Evolutionary conservation across 768 basidiomycete species (phyloP).

Genomic region (Russula compacta): DNA sequence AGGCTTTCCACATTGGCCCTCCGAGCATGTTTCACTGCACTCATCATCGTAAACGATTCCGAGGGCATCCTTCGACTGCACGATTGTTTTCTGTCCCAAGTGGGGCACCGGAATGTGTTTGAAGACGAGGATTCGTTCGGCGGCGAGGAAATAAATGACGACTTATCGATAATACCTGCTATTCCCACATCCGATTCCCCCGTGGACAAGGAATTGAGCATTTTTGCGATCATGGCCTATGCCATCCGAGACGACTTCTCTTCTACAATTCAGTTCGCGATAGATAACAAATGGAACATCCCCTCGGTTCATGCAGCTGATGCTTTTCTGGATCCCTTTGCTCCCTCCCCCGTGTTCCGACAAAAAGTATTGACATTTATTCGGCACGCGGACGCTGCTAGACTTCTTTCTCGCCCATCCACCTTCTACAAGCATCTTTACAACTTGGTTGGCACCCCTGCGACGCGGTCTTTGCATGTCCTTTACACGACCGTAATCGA

Average conservation of each 20-base stretch:
- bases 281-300: slow-evolving; percentile 33
- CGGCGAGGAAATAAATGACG: background rate
- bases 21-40: slow-evolving; percentile 38
- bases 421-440: slow-evolving; percentile 43
- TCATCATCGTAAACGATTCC: slow-evolving; percentile 36
- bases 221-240: slow-evolving; percentile 47
- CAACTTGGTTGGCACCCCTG: slow-evolving; percentile 33
- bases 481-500: slow-evolving; percentile 45
- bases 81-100: slow-evolving; percentile 3
- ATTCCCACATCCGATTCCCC: background rate
- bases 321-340: slow-evolving; percentile 33
- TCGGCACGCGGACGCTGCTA: slow-evolving; percentile 41
- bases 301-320: slow-evolving; percentile 26
- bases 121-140: background rate
- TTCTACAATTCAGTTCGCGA: slow-evolving; percentile 40
- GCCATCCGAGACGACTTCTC: slow-evolving; percentile 50
- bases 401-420: slow-evolving; percentile 40
- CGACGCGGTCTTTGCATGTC: slow-evolving; percentile 30
- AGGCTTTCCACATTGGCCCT: slow-evolving; percentile 40
- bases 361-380: slow-evolving; percentile 38
- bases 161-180: background rate
- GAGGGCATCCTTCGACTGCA: slow-evolving; percentile 36
- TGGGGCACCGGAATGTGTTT: background rate
- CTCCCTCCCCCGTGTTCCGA: slow-evolving; percentile 34
- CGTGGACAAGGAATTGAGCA: slow-evolving; percentile 34